Conservation (phyloP, 768 basidiomycete genomes). For the Thelephora ganbajun region DNA sequence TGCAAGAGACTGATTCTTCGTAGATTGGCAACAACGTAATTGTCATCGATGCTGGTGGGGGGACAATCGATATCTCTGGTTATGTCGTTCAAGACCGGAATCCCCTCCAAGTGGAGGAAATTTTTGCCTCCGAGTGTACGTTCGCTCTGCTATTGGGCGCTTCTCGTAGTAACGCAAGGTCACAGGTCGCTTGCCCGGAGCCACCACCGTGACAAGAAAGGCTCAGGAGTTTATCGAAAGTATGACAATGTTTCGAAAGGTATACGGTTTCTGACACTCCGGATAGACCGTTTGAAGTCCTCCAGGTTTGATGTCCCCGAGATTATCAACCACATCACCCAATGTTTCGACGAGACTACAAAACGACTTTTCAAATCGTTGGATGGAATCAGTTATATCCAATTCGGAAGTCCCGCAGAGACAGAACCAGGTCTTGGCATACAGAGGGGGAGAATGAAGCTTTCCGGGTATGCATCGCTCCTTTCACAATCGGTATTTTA, state of each 20-base stretch:
- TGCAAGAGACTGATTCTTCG: conserved; percentile 1
- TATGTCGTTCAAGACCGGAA: conserved; percentile 9
- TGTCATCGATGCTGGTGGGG: conserved; percentile 38
- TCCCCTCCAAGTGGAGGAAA: conserved; percentile 19
- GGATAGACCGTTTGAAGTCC: conserved; percentile 16
- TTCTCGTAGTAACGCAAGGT: background rate
- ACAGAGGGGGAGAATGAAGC: conserved; percentile 23
- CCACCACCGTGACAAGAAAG: conserved; percentile 24
- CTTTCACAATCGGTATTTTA: background rate
- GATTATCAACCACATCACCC: conserved; percentile 22
- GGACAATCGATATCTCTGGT: conserved; percentile 28
- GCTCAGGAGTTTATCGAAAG: conserved; percentile 20
- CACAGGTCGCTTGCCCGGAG: conserved; percentile 26
- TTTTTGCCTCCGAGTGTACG: conserved; percentile 22
- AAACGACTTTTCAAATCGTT: conserved; percentile 30
- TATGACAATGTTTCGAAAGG: conserved; percentile 5
- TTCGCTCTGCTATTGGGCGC: background rate
- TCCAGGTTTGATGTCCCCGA: conserved; percentile 19
- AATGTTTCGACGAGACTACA: conserved; percentile 24
- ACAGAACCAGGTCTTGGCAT: conserved; percentile 26
- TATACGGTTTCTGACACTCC: background rate
- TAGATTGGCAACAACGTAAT: conserved; percentile 22
- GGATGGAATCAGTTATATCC: conserved; percentile 24
- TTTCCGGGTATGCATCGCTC: conserved; percentile 19
- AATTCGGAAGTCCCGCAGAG: conserved; percentile 25